Percentiles rank a stretch among this genome's conserved stretches.
These are phyloP conservation scores for Botryotinia narcissicola DNA, from an alignment of 2,329 filamentous ascomycete genomes.

Conservation along the genomic window DNA sequence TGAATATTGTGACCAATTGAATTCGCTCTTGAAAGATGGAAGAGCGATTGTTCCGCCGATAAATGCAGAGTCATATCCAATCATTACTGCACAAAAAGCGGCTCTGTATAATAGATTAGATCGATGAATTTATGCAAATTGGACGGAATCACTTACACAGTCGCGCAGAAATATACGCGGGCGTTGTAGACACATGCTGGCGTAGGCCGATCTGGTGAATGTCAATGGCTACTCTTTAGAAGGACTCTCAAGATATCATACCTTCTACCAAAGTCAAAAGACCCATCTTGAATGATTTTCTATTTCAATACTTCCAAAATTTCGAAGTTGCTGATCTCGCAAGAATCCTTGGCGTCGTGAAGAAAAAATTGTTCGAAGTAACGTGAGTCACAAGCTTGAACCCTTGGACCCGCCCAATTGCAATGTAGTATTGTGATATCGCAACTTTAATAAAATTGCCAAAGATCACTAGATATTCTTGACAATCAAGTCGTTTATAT, in stretches of 20 bases:
- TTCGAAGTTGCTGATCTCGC: background rate
- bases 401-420: slow-evolving; percentile 9
- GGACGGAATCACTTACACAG: slow-evolving; percentile 24
- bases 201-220: slow-evolving; percentile 31
- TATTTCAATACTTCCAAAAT: background rate
- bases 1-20: slow-evolving; percentile 31
- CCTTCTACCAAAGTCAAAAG: slow-evolving; percentile 54
- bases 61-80: slow-evolving; percentile 34
- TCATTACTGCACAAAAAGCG: slow-evolving; percentile 56
- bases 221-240: slow-evolving; percentile 38
- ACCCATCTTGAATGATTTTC: slow-evolving; percentile 31
- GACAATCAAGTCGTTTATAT: background rate
- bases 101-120: slow-evolving; percentile 36
- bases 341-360: background rate
- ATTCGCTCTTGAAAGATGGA: slow-evolving; percentile 29
- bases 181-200: slow-evolving; percentile 32
- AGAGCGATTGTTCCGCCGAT: slow-evolving; percentile 33
- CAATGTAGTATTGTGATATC: background rate
- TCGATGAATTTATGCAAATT: background rate
- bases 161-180: slow-evolving; percentile 30
- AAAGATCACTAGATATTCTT: background rate
- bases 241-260: slow-evolving; percentile 46
- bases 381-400: slow-evolving; percentile 16
- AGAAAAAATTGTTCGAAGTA: slow-evolving; percentile 13
- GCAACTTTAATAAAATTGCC: background rate